Percentiles rank a stretch among this genome's conserved stretches.
Evolutionary conservation across 495 filamentous ascomycete genomes (phyloP).

Genomic region (Penicillium samsonianum): DNA sequence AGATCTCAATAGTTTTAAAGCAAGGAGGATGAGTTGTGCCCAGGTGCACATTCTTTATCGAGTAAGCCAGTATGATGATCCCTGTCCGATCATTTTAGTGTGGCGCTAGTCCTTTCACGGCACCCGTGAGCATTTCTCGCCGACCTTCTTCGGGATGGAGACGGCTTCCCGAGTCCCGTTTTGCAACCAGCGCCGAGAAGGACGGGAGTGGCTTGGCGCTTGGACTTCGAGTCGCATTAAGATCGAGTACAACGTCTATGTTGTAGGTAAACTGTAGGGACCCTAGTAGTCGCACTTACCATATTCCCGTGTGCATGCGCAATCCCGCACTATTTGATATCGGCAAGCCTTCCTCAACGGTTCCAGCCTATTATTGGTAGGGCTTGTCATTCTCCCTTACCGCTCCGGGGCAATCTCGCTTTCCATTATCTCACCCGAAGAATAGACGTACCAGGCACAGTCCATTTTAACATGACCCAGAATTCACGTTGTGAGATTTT

Average conservation of each 20-base stretch:
- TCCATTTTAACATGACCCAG: neutral
- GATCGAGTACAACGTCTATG: neutral
- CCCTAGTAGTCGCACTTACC: neutral
- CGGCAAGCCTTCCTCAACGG: conserved; percentile 4
- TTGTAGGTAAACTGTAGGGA: neutral
- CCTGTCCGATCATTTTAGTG: conserved; percentile 3
- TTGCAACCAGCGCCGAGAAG: neutral
- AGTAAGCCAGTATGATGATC: neutral
- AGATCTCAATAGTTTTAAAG: neutral
- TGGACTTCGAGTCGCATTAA: conserved; percentile 1
- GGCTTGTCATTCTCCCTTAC: neutral
- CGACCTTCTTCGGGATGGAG: conserved; percentile 17
- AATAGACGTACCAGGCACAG: neutral
- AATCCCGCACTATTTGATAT: neutral
- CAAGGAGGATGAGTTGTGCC: conserved; percentile 6
- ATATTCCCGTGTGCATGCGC: conserved; percentile 7
- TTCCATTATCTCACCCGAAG: neutral
- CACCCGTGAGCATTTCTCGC: neutral
- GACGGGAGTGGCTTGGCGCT: conserved; percentile 6
- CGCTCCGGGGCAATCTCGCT: neutral
- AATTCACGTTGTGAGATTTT: neutral
- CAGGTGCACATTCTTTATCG: conserved; percentile 9
- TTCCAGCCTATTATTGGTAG: neutral
- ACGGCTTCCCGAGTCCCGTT: conserved; percentile 26
- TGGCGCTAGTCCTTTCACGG: conserved; percentile 2